Evolutionary conservation across 2,329 filamentous ascomycete genomes (phyloP).

Genomic region (Exophiala lecanii-corni): DNA sequence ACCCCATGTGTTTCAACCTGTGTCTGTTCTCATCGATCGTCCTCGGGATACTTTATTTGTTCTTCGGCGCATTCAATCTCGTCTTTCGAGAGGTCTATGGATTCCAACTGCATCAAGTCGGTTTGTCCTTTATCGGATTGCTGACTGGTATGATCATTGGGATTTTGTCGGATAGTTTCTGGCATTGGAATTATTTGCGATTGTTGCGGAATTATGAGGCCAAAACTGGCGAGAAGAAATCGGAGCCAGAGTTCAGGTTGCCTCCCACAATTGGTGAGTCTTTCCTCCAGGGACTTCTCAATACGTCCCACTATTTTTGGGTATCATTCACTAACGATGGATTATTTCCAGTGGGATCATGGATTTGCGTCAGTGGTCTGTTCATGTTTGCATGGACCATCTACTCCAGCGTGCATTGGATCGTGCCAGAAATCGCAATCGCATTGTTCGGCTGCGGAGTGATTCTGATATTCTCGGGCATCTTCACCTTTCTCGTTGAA

Average conservation of each 20-base stretch:
- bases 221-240: constrained; percentile 39
- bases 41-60: constrained; percentile 39
- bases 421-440: constrained; percentile 69
- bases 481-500: constrained; percentile 83
- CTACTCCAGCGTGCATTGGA: constrained; percentile 69
- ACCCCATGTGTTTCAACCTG: constrained; percentile 40
- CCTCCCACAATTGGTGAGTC: constrained; percentile 57
- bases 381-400: constrained; percentile 90
- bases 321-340: not conserved
- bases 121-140: constrained; percentile 45
- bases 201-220: constrained; percentile 37
- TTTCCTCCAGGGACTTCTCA: no score
- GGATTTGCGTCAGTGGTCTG: constrained; percentile 73
- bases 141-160: constrained; percentile 45
- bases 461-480: constrained; percentile 73
- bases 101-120: constrained; percentile 32
- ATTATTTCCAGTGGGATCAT: constrained; percentile 54
- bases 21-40: constrained; percentile 40
- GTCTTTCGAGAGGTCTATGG: constrained; percentile 39
- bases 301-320: no score
- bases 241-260: constrained; percentile 82
- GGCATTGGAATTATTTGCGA: constrained; percentile 42
- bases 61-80: constrained; percentile 40
- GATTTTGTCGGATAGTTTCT: constrained; percentile 43
- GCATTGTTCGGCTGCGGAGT: constrained; percentile 66